Percentiles rank a stretch among this genome's conserved stretches.
These are phyloP conservation scores for Harringtonia aguacate DNA, from an alignment of 2,329 filamentous ascomycete genomes.

Conservation along the genomic window DNA sequence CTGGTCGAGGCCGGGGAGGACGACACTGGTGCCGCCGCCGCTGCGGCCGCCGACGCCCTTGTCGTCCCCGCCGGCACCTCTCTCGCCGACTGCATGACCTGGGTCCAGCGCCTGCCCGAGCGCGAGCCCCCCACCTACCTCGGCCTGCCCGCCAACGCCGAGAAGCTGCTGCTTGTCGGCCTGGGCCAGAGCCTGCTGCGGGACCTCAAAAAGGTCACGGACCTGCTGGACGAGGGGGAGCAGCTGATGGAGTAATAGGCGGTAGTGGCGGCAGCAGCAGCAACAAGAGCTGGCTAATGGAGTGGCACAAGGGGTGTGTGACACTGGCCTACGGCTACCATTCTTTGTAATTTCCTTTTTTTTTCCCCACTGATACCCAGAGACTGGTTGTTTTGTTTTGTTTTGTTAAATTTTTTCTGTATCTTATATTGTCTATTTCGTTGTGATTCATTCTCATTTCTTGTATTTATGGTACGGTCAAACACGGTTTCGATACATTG, in stretches of 20 bases:
- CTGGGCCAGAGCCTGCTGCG: slow-evolving; percentile 76
- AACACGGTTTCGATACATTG: too few species aligned
- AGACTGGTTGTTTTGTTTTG: background rate
- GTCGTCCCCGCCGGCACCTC: slow-evolving; percentile 70
- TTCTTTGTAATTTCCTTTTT: background rate
- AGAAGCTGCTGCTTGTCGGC: slow-evolving; percentile 86
- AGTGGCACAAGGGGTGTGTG: too few species aligned
- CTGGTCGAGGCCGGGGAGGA: slow-evolving; percentile 60
- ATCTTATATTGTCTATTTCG: background rate
- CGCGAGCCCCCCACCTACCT: slow-evolving; percentile 93
- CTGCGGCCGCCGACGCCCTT: slow-evolving; percentile 44
- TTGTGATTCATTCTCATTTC: background rate
- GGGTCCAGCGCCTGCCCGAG: slow-evolving; percentile 89
- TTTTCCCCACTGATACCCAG: background rate
- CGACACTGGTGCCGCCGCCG: slow-evolving; percentile 29
- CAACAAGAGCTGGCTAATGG: too few species aligned
- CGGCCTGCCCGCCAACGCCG: slow-evolving; percentile 86
- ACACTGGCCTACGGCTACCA: too few species aligned
- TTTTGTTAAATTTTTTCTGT: background rate
- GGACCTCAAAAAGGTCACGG: slow-evolving; percentile 75
- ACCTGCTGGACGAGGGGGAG: slow-evolving; percentile 88
- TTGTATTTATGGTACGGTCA: too few species aligned
- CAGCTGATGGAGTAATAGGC: slow-evolving; percentile 56
- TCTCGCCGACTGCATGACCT: slow-evolving; percentile 75
- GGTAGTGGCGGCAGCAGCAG: too few species aligned